Evolutionary conservation across 1,139 yeast genomes (phyloP), one percentile per base, ranked within the genome.

Genomic region (Pichia sp.): DNA sequence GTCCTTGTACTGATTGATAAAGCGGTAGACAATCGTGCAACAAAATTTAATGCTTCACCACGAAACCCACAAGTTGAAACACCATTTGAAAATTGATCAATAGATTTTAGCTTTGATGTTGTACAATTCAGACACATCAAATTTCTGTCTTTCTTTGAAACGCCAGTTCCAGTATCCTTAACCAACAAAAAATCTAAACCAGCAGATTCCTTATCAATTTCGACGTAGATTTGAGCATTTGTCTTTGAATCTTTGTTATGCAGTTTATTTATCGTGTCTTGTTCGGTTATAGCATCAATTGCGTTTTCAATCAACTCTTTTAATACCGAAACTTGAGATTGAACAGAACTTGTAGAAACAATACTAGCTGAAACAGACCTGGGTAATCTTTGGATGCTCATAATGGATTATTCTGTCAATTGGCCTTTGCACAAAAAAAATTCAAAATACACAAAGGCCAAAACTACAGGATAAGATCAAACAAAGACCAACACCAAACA

Each of bases 231-330:
- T n/a, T 71, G 64, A 0, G 82, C 73, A 30, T 28, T 28, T n/a
- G 13, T 25, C 7, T 25, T 25, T 13, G 38, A 14, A 16, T 22
- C 22, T 36, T 36, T 89, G 77, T 0, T 76, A 74, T 41, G 43
- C 18, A 9, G 11, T 13, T 28, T n/a, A 13, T 19, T 27, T 36
- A 8, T 11, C 28, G 42, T 36, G 14, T 22, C 19, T 16, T 14
- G 19, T 8, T 27, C 44, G 0, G 18, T 33, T 5, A 60, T 53
- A 0, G 96, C 91, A 66, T 90, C 96, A 1, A 89, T 71, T 16
- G 91, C 75, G 69, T 90, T 90, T 64, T 87, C 95, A 47, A 91
- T 67, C 65, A 91, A 70, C 63, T 88, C 96, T 59, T 83, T 80
- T 27, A 88, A 68, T 0, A 88, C 95, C 54, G 73, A 63, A 1